phyloP scores from a whole-genome alignment of 2,329 filamentous ascomycete species.

The Penicillium sp. region DNA sequence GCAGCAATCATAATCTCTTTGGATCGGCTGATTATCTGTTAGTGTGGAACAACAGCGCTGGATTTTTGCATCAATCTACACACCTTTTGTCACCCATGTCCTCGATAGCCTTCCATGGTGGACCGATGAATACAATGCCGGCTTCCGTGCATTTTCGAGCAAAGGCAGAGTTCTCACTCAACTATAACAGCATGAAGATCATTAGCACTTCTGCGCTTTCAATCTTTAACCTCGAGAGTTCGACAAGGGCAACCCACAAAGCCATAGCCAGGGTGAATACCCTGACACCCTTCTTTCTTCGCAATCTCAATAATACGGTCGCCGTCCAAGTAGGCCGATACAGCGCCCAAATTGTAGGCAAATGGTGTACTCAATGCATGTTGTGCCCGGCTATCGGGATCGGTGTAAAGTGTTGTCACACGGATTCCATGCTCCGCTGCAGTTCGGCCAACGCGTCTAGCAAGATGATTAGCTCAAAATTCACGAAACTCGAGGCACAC shows the following conservation, averaged over 20 bases:
- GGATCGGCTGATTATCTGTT: constrained; percentile 58
- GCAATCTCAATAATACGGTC: constrained; percentile 89
- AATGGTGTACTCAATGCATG: constrained; percentile 85
- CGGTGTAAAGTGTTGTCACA: constrained; percentile 93
- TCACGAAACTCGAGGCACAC: not conserved
- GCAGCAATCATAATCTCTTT: constrained; percentile 97
- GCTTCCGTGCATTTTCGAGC: constrained; percentile 85
- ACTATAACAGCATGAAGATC: constrained; percentile 34
- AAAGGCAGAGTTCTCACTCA: constrained; percentile 92
- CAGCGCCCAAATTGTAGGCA: constrained; percentile 79
- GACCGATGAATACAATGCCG: constrained; percentile 91
- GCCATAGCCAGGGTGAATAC: constrained; percentile 94
- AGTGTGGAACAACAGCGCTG: no score
- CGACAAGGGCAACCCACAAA: constrained; percentile 56
- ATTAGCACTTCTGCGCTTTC: not conserved
- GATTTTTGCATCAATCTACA: not conserved
- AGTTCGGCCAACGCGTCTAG: constrained; percentile 79
- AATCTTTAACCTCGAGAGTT: not conserved
- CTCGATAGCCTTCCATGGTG: constrained; percentile 74
- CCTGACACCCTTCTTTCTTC: constrained; percentile 82
- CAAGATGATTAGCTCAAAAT: constrained; percentile 12
- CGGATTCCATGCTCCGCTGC: constrained; percentile 86
- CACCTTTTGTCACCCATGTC: constrained; percentile 89
- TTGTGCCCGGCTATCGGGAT: constrained; percentile 83
- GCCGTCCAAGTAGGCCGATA: constrained; percentile 88